Percentiles rank a stretch among this genome's conserved stretches.
Evolutionary conservation across 1,284 basidiomycete genomes (phyloP).

Genomic region (Rhodotorula mucilaginosa): DNA sequence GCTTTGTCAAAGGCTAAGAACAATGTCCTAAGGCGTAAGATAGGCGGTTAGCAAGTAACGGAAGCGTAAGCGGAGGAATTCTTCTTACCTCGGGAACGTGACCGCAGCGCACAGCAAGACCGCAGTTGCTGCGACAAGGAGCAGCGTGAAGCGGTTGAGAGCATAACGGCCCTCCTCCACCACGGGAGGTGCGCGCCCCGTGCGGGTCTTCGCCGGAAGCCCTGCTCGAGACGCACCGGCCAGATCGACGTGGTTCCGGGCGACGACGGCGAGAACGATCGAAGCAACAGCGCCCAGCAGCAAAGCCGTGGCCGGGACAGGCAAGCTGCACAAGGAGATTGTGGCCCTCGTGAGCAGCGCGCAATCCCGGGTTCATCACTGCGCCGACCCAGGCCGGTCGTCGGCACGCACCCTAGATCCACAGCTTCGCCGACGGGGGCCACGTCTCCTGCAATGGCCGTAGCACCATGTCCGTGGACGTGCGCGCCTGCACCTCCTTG

Average conservation of each 20-base stretch:
- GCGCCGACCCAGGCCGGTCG: conserved; percentile 39
- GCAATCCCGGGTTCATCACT: neutral
- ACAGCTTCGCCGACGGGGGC: neutral
- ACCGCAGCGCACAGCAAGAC: neutral
- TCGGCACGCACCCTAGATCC: neutral
- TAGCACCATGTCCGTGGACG: conserved; percentile 41
- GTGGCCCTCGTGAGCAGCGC: too few relatives aligned
- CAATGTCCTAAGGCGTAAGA: neutral
- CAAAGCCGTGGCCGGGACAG: conserved; percentile 65
- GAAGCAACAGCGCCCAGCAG: conserved; percentile 55
- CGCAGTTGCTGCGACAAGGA: conserved; percentile 12
- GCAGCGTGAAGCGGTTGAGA: conserved; percentile 53
- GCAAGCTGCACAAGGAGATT: conserved; percentile 41
- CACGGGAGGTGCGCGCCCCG: neutral
- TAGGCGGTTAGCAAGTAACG: too few relatives aligned
- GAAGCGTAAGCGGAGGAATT: too few relatives aligned
- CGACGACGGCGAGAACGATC: conserved; percentile 19
- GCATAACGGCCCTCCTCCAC: neutral
- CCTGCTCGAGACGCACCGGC: conserved; percentile 31
- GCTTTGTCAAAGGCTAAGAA: neutral
- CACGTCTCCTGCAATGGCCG: conserved; percentile 39
- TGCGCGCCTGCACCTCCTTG: conserved; percentile 34
- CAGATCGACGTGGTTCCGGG: conserved; percentile 15
- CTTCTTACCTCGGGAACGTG: too few relatives aligned
- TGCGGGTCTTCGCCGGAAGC: conserved; percentile 21